Percentiles rank a stretch among this genome's conserved stretches.
These are phyloP conservation scores for Leccinum longicurvipes DNA, from an alignment of 768 basidiomycete species.

Conservation along the genomic window DNA sequence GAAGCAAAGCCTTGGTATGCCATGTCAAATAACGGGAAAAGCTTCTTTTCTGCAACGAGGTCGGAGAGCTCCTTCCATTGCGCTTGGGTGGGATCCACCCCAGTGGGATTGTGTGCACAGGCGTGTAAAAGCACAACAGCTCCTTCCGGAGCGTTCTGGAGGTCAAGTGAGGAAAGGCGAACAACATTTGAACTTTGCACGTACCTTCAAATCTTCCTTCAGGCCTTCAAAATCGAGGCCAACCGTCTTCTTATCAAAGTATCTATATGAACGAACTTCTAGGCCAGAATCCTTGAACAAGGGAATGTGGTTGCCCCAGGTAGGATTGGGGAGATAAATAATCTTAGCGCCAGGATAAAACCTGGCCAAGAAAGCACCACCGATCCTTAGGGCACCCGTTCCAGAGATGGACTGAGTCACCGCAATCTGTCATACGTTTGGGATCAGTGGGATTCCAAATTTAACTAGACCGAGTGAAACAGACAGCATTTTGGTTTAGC, in stretches of 20 bases:
- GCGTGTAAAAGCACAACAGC: constrained; percentile 91
- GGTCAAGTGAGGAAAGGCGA: constrained; percentile 10
- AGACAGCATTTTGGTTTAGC: constrained; percentile 65
- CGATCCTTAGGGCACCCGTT: constrained; percentile 95
- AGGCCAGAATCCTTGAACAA: constrained; percentile 93
- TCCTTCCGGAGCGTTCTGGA: constrained; percentile 64
- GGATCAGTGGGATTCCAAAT: constrained; percentile 1
- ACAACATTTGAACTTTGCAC: constrained; percentile 18
- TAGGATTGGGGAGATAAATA: constrained; percentile 89
- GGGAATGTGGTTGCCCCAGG: constrained; percentile 97
- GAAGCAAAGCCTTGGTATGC: constrained; percentile 99
- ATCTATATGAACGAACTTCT: constrained; percentile 88
- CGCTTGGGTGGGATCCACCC: constrained; percentile 88
- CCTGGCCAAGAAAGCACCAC: constrained; percentile 85
- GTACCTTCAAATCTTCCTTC: constrained; percentile 79
- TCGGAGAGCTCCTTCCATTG: constrained; percentile 93
- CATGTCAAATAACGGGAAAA: constrained; percentile 99
- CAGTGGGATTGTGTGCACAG: constrained; percentile 99
- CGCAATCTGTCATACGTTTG: constrained; percentile 53
- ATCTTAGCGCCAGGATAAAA: constrained; percentile 84
- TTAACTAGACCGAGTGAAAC: constrained; percentile 29
- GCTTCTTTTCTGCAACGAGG: constrained; percentile 79
- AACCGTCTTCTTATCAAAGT: constrained; percentile 90
- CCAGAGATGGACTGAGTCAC: constrained; percentile 95
- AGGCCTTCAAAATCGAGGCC: constrained; percentile 91